Evolutionary conservation across 2,329 filamentous ascomycete species (phyloP).

Genomic region (Pseudogymnoascus sp.): DNA sequence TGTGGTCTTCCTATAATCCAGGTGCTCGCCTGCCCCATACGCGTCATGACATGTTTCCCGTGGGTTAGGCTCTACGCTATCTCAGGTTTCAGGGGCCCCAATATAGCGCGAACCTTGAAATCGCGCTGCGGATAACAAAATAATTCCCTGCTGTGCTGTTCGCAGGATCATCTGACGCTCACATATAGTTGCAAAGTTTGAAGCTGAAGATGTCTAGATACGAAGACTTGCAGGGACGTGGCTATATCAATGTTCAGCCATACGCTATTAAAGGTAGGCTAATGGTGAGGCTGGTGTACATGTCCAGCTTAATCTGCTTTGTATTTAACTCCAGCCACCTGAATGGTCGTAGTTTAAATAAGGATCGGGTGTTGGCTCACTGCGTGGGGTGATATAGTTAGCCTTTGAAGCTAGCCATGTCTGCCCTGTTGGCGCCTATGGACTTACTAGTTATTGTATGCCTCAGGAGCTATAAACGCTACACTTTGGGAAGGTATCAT

Average conservation of each 20-base stretch:
- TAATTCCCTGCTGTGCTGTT: background rate
- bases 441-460: background rate
- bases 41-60: background rate
- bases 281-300: background rate
- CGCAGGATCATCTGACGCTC: too few species aligned
- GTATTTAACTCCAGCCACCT: background rate
- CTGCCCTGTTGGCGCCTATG: background rate
- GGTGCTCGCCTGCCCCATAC: background rate
- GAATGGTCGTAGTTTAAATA: background rate
- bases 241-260: background rate
- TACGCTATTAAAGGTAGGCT: background rate
- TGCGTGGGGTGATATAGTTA: background rate
- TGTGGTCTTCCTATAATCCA: background rate
- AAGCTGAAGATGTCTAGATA: background rate
- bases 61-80: background rate
- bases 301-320: background rate
- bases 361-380: background rate
- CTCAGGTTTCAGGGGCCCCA: background rate
- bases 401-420: background rate
- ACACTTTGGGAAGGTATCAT: background rate
- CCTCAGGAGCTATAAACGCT: background rate
- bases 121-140: background rate
- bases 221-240: background rate
- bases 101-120: background rate
- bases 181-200: background rate